phyloP scores from a whole-genome alignment of 495 filamentous ascomycete genomes.

The Oidiodendron maius region DNA sequence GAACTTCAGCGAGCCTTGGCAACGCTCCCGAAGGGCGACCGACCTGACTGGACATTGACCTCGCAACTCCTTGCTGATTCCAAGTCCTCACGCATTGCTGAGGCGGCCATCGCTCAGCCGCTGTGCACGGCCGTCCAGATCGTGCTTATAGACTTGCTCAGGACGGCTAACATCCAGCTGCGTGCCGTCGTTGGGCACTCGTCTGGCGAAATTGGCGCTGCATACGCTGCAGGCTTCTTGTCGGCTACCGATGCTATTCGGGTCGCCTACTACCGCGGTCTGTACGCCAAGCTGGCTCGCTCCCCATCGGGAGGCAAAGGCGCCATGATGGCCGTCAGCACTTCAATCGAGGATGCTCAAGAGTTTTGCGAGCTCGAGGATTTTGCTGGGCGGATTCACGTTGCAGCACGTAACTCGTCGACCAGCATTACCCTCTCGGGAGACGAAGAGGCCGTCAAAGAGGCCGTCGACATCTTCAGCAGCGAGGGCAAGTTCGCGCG shows the following conservation, averaged over 20 bases:
- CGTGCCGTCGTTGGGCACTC: slow-evolving; percentile 51
- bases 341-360: slow-evolving; percentile 31
- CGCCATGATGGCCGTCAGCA: slow-evolving; percentile 46
- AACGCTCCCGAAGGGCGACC: slow-evolving; percentile 24
- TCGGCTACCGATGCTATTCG: slow-evolving; percentile 33
- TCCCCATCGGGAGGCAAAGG: slow-evolving; percentile 24
- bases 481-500: slow-evolving; percentile 37
- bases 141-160: slow-evolving; percentile 40
- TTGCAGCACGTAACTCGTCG: slow-evolving; percentile 42
- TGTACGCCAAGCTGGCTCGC: slow-evolving; percentile 14
- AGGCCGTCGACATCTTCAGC: slow-evolving; percentile 31
- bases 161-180: slow-evolving; percentile 30
- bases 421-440: slow-evolving; percentile 43
- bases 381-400: slow-evolving; percentile 26
- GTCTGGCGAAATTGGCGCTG: slow-evolving; percentile 51
- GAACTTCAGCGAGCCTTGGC: slow-evolving; percentile 37
- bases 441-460: slow-evolving; percentile 23
- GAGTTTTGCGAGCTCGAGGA: slow-evolving; percentile 26
- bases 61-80: slow-evolving; percentile 30
- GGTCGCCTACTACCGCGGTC: slow-evolving; percentile 46
- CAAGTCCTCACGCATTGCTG: slow-evolving; percentile 31
- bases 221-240: slow-evolving; percentile 34
- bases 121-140: slow-evolving; percentile 42
- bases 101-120: slow-evolving; percentile 38
- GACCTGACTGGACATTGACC: slow-evolving; percentile 42